Evolutionary conservation across 75 land plant genomes (phyloP).

Genomic region (Cupressus sempervirens): DNA sequence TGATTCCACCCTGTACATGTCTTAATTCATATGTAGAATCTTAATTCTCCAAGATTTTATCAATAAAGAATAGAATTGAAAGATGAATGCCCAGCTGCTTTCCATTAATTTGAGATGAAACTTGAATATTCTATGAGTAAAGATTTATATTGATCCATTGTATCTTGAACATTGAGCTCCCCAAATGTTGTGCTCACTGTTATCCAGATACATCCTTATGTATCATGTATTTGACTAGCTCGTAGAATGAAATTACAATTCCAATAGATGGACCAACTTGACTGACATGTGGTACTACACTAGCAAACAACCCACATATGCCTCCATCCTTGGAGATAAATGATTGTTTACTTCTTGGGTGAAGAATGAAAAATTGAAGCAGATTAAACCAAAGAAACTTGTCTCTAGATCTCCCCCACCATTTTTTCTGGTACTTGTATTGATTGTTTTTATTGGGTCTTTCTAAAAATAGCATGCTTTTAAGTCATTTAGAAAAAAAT

Average conservation of each 20-base stretch:
- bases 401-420: constrained; percentile 80
- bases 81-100: neutral
- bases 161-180: neutral
- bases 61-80: neutral
- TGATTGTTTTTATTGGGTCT: constrained; percentile 65
- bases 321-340: constrained; percentile 67
- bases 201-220: constrained; percentile 17
- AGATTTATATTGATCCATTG: neutral
- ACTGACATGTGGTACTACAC: constrained; percentile 76
- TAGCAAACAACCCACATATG: constrained; percentile 62
- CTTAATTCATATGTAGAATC: neutral
- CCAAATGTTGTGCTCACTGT: neutral
- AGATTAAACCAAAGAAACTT: constrained; percentile 5
- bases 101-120: too few species aligned
- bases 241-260: too few species aligned
- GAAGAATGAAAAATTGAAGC: neutral
- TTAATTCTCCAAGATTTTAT: neutral
- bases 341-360: neutral
- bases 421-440: constrained; percentile 56
- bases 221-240: constrained; percentile 63
- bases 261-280: constrained; percentile 94
- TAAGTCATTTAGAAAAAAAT: neutral
- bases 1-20: neutral
- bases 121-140: neutral
- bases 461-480: constrained; percentile 32